Evolutionary conservation across 2,329 filamentous ascomycete genomes (phyloP).

Genomic region (Biscogniauxia marginata): DNA sequence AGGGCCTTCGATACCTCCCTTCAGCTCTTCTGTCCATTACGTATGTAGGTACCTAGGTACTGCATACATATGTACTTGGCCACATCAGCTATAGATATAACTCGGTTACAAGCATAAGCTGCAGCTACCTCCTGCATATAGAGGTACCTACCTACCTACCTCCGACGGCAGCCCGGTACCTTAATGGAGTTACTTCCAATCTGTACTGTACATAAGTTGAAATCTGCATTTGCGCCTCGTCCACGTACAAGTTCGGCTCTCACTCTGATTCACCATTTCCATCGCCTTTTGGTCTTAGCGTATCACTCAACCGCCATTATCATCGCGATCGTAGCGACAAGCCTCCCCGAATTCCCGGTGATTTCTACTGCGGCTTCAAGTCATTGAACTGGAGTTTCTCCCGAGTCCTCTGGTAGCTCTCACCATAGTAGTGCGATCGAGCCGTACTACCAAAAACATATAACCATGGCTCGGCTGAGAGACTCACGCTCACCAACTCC

Average conservation of each 20-base stretch:
- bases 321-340: neutral
- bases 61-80: neutral
- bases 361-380: constrained; percentile 19
- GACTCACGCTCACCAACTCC: constrained; percentile 86
- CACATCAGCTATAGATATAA: neutral
- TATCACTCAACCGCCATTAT: neutral
- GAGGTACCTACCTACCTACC: no score
- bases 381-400: constrained; percentile 25
- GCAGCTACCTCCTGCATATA: neutral
- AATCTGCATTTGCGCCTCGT: neutral
- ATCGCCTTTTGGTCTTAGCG: neutral
- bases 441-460: constrained; percentile 30
- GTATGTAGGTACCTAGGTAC: no score
- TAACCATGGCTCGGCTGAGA: constrained; percentile 61
- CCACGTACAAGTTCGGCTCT: neutral
- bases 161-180: no score
- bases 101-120: neutral
- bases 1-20: no score
- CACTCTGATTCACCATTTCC: constrained; percentile 6
- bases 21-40: no score
- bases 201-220: no score
- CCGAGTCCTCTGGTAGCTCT: constrained; percentile 35
- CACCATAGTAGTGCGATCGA: constrained; percentile 37
- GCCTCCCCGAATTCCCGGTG: constrained; percentile 12
- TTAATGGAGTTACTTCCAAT: no score